Evolutionary conservation across 805 yeast genomes (phyloP), one percentile per base, ranked within the genome.

Genomic region (Debaryomyces prosopidis): DNA sequence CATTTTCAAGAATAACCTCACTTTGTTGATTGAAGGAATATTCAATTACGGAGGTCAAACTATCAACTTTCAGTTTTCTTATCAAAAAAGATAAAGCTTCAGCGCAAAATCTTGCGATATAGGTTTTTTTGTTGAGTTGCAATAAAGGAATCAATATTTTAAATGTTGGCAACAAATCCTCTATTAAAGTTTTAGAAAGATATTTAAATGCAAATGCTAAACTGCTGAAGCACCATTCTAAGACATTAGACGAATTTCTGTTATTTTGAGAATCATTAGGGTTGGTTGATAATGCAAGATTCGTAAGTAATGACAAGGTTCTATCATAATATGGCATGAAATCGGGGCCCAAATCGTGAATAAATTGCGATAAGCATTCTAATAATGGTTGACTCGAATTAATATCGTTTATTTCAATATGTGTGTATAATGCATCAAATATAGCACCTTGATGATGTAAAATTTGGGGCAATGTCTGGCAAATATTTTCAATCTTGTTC

Each of bases 261-360:
- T 75, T 69, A 48, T 79, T 80, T 47, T 81, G 80, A 23, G 87
- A 74, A 42, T 69, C 76, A 48, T 71, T 71, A 1, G 73, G 71
- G 47, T 63, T 64, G 15, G 63, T 59, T 8, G 57, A 53, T 44
- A 62, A 41, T 0, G 81, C 73, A 46, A 88, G 59, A 0, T 68
- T 61, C 4, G 76, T 77, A 35, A 91, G 72, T 18, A 77, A 53
- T 0, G 57, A 52, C 39, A 92, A 65, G 0, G 89, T 66, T 19
- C 66, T 60, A 1, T 68, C 68, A 58, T 89, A 90, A 57, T 71
- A 89, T 7, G 79, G 80, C 71, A 89, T 77, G 58, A 91, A 94
- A 54, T 92, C 98, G 2, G 92, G 85, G 8, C 97, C 97, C 50
- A 92, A 69, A 69, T 92, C 99, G 55, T 89, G 97, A 34, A 90